These are phyloP conservation scores for Cadophora luteo-olivacea DNA, from an alignment of 2,329 filamentous ascomycete species.

Conservation along the genomic window DNA sequence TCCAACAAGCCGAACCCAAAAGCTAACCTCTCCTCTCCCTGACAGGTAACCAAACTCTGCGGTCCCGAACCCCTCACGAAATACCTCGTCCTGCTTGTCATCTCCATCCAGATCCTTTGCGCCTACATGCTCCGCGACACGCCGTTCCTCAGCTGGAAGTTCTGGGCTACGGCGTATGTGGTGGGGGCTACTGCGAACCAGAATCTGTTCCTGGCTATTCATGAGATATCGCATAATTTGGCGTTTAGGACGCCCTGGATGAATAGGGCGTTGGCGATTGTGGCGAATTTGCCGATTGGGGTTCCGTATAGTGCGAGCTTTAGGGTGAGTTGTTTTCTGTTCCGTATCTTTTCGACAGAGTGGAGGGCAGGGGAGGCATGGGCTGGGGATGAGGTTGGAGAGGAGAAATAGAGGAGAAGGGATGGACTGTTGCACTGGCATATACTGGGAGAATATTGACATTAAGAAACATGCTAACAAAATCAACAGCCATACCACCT, in stretches of 20 bases:
- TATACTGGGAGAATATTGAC: background rate
- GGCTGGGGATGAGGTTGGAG: background rate
- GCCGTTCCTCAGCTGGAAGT: constrained; percentile 81
- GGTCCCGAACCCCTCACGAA: constrained; percentile 96
- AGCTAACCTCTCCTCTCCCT: constrained; percentile 16
- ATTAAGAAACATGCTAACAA: constrained; percentile 34
- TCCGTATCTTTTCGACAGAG: no score
- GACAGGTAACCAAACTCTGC: constrained; percentile 92
- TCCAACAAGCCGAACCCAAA: background rate
- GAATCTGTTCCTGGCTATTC: constrained; percentile 97
- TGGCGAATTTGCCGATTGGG: constrained; percentile 95
- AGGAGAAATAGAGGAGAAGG: background rate
- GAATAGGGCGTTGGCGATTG: constrained; percentile 87
- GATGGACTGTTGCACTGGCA: background rate
- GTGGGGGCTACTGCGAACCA: constrained; percentile 96
- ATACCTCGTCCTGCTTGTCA: constrained; percentile 85
- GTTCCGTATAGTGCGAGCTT: constrained; percentile 97
- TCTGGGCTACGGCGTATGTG: constrained; percentile 87
- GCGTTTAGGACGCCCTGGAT: constrained; percentile 82
- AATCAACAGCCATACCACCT: constrained; percentile 85
- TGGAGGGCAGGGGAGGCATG: background rate
- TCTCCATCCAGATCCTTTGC: constrained; percentile 78
- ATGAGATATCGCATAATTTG: constrained; percentile 98
- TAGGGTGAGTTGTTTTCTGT: constrained; percentile 61
- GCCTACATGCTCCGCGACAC: constrained; percentile 80